Evolutionary conservation across 768 basidiomycete genomes (phyloP), one percentile per base, ranked within the genome.

Genomic region (Mycena galericulata): DNA sequence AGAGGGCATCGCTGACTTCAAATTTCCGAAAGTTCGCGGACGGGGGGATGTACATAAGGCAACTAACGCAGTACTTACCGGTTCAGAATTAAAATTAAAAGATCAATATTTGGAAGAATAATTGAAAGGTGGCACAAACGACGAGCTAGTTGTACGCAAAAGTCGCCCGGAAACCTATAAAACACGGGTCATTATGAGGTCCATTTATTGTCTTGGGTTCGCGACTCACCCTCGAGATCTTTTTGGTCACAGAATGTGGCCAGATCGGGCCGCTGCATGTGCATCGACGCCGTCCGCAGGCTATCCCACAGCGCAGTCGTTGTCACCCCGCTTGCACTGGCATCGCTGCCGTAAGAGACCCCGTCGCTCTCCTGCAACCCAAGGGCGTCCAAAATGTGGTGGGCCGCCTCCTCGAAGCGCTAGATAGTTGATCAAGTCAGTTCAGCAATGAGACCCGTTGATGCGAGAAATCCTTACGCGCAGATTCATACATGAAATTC

Each of bases 401-500:
- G 89, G 15, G 92, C 93, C 1, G 94, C 96, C 75, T 98, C 94
- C 43, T 92, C 89, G 75, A 94, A 96, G 55, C 91, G 88, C 93
- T 96, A 75, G 24, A 64, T 32, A 63, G 46, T 40, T 58, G 56
- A 50, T 17, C 12, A n/a, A n/a, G 32, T 54, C 53, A 54, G 34
- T 18, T 10, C 15, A 20, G n/a, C 6, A 32, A 4, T 4, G 1
- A 15, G 4, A 1, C 6, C 9, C 1, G 12, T 2, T n/a, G 34
- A 17, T 17, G 22, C 82, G 17, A 7, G 20, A 4, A 26, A 17
- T 30, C 86, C n/a, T 64, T 76, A 96, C 94, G 59, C 88, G 86
- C 62, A 98, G 86, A 77, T 95, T 96, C 75, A 95, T 93, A 76
- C 90, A 94, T 1, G 95, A 94, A 68, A 98, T 98, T 24, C 96